These are phyloP conservation scores for Arthrobotrys entomopaga DNA, from an alignment of 2,329 filamentous ascomycete species.

Conservation along the genomic window DNA sequence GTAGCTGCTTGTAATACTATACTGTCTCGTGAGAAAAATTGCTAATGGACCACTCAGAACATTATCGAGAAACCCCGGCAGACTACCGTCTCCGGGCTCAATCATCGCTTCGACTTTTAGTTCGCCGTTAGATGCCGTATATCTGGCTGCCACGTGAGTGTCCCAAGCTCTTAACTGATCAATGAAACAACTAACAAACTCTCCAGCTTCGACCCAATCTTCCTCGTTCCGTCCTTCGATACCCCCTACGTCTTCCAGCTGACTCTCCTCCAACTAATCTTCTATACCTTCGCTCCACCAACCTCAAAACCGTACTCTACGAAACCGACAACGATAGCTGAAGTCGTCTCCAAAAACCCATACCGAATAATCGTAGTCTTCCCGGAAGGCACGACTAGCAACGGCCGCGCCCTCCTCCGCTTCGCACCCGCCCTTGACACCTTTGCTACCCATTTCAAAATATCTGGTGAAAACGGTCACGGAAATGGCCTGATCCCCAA, in stretches of 20 bases:
- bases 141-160: slow-evolving; percentile 79
- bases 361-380: slow-evolving; percentile 84
- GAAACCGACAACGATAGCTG: slow-evolving; percentile 70
- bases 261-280: slow-evolving; percentile 78
- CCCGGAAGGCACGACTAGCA: slow-evolving; percentile 93
- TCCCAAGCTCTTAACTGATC: background rate
- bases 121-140: slow-evolving; percentile 90
- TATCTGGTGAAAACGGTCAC: slow-evolving; percentile 37
- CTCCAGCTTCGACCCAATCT: slow-evolving; percentile 89
- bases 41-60: slow-evolving; percentile 63
- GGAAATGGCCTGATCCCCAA: slow-evolving; percentile 24
- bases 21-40: background rate
- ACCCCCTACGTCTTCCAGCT: slow-evolving; percentile 79
- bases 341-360: slow-evolving; percentile 75
- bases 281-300: slow-evolving; percentile 75
- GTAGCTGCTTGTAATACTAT: slow-evolving; percentile 56
- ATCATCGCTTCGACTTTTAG: slow-evolving; percentile 92
- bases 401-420: slow-evolving; percentile 87
- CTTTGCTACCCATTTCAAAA: slow-evolving; percentile 66
- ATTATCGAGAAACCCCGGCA: slow-evolving; percentile 77
- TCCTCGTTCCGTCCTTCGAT: slow-evolving; percentile 83
- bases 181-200: background rate
- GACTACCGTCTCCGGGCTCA: slow-evolving; percentile 80
- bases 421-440: slow-evolving; percentile 80
- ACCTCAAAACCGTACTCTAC: slow-evolving; percentile 64